A percentile compares a stretch with the other conserved stretches of the same genome.
Evolutionary conservation across 2,329 filamentous ascomycete genomes (phyloP).

Genomic region (Diaporthe amygdali): DNA sequence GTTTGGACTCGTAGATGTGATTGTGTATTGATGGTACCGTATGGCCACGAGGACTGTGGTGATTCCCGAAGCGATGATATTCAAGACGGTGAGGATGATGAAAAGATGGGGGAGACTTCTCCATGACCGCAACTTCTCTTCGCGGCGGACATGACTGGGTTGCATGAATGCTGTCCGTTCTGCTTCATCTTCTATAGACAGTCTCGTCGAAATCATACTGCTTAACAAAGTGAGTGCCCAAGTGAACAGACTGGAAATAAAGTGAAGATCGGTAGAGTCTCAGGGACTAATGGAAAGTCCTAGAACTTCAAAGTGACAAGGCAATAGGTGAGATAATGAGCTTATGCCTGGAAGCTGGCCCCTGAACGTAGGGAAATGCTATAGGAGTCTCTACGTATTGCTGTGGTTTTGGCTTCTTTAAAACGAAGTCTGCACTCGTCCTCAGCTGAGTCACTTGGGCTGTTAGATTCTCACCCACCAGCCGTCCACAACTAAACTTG

Average conservation of each 20-base stretch:
- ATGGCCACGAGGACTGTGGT: not conserved
- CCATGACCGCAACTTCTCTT: not conserved
- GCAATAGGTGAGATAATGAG: no score
- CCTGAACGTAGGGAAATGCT: no score
- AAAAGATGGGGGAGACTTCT: not conserved
- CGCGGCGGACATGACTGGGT: not conserved
- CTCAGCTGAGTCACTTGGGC: conserved; percentile 1
- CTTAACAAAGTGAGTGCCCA: not conserved
- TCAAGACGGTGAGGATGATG: not conserved
- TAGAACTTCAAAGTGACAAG: no score
- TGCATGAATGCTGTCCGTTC: not conserved
- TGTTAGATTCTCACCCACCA: no score
- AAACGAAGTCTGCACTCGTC: no score
- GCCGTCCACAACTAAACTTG: not conserved
- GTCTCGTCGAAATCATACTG: not conserved
- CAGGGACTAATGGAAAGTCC: no score
- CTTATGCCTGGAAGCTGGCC: no score
- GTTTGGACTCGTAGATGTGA: not conserved
- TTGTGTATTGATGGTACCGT: not conserved
- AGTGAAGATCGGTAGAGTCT: no score
- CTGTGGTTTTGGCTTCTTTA: no score
- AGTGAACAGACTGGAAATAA: no score
- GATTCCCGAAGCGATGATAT: not conserved
- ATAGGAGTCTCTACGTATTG: no score
- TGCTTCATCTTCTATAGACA: not conserved